phyloP scores from a whole-genome alignment of 2,329 filamentous ascomycete species.

The Trichophyton rubrum region DNA sequence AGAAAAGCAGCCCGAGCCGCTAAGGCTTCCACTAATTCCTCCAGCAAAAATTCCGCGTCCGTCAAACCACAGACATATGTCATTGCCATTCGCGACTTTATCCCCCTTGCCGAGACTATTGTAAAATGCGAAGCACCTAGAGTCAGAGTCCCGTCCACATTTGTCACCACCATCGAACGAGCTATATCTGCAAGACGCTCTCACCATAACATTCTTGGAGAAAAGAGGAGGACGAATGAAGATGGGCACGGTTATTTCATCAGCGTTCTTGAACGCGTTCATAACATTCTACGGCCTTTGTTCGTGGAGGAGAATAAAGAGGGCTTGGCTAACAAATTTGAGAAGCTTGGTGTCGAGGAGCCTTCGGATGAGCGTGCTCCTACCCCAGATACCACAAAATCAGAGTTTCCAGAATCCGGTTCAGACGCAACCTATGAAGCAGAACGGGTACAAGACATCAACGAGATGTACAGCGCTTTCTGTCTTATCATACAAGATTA shows the following conservation, averaged over 20 bases:
- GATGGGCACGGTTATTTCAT: conserved; percentile 14
- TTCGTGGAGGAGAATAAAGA: not conserved
- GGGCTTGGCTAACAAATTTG: conserved; percentile 24
- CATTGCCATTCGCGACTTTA: conserved; percentile 12
- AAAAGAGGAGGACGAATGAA: conserved; percentile 5
- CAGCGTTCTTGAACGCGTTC: conserved; percentile 6
- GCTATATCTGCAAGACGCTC: conserved; percentile 9
- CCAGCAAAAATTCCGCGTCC: not conserved
- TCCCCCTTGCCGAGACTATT: conserved; percentile 10
- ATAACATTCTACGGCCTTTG: conserved; percentile 7
- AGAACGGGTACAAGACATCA: conserved; percentile 21
- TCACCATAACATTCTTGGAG: not conserved
- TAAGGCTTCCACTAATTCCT: not conserved
- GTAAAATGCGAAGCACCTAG: conserved; percentile 4
- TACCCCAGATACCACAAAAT: conserved; percentile 18
- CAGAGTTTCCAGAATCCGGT: not conserved
- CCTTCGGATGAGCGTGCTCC: conserved; percentile 28
- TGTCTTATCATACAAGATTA: conserved; percentile 17
- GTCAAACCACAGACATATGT: conserved; percentile 3
- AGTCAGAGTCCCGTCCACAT: conserved; percentile 6
- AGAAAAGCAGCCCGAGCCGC: not conserved
- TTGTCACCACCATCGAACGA: conserved; percentile 5
- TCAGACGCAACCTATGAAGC: conserved; percentile 20
- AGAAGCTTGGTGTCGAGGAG: conserved; percentile 26
- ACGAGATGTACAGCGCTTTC: conserved; percentile 14